Percentiles rank a stretch among this genome's conserved stretches.
phyloP scores from a whole-genome alignment of 192 early-diverging fungal genomes.

The Helicostylum pulchrum region DNA sequence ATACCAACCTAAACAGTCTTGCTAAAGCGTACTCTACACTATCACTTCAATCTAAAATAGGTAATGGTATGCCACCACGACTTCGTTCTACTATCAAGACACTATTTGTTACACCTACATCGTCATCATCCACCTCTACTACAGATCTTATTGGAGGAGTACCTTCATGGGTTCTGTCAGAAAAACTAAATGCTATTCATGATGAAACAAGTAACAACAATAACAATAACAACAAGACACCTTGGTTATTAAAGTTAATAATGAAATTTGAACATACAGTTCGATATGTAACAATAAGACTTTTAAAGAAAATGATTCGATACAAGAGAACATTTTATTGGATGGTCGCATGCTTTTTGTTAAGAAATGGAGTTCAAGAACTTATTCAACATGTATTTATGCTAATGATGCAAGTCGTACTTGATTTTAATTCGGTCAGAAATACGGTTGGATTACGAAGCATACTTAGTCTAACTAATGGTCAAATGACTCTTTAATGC shows the following conservation, averaged over 20 bases:
- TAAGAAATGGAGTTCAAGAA: slow-evolving; percentile 11
- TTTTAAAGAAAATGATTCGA: background rate
- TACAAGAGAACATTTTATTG: slow-evolving; percentile 8
- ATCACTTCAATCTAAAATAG: slow-evolving; percentile 6
- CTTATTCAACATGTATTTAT: slow-evolving; percentile 3
- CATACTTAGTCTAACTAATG: background rate
- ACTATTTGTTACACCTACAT: slow-evolving; percentile 2
- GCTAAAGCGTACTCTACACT: slow-evolving; percentile 7
- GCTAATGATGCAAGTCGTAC: slow-evolving; percentile 5
- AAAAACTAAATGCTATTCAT: background rate
- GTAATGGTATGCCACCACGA: background rate
- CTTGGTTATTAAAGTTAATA: background rate
- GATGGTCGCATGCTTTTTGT: background rate
- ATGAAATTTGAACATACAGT: background rate
- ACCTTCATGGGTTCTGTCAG: background rate
- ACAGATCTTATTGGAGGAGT: background rate
- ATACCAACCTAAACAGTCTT: slow-evolving; percentile 8
- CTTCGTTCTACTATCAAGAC: slow-evolving; percentile 2
- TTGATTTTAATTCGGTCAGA: slow-evolving; percentile 6
- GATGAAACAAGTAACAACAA: background rate
- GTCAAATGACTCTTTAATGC: slow-evolving; percentile 9
- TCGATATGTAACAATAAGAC: background rate
- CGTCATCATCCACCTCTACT: too few species aligned
- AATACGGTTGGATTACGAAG: background rate
- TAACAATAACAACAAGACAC: background rate